phyloP scores from a whole-genome alignment of 768 basidiomycete species.

The Termitomyces bulborhizus region DNA sequence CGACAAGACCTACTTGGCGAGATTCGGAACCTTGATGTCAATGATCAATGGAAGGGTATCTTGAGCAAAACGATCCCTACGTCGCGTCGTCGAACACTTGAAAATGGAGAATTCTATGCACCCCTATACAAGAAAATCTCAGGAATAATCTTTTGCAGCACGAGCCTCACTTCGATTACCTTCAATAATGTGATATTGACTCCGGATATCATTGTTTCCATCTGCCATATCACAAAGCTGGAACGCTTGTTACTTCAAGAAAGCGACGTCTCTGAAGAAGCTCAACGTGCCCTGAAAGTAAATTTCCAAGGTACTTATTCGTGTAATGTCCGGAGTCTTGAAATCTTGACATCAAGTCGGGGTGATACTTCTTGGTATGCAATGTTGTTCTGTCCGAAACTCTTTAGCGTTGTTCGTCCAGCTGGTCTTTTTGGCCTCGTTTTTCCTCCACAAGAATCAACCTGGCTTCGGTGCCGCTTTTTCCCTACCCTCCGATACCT shows the following conservation, averaged over 20 bases:
- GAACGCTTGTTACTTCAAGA: background rate
- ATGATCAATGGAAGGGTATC: background rate
- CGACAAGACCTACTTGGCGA: background rate
- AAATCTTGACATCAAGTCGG: background rate
- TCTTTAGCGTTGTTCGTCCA: background rate
- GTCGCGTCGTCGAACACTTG: background rate
- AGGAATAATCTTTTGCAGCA: background rate
- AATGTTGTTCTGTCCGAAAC: slow-evolving; percentile 1
- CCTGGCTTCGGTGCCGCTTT: background rate
- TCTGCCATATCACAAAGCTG: background rate
- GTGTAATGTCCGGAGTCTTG: background rate
- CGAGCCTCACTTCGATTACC: background rate
- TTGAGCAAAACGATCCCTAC: background rate
- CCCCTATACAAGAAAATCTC: background rate
- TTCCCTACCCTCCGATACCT: slow-evolving; percentile 1
- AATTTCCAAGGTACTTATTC: background rate
- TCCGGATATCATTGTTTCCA: background rate
- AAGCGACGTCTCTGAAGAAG: background rate
- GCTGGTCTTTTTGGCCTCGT: background rate
- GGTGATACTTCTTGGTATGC: background rate
- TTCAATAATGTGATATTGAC: background rate
- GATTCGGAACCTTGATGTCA: background rate
- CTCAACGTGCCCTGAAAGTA: background rate
- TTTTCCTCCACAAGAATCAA: background rate
- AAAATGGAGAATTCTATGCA: background rate